A percentile compares a stretch with the other conserved stretches of the same genome.
Conservation (phyloP, 2,329 filamentous ascomycete species). For the Didymella exigua region DNA sequence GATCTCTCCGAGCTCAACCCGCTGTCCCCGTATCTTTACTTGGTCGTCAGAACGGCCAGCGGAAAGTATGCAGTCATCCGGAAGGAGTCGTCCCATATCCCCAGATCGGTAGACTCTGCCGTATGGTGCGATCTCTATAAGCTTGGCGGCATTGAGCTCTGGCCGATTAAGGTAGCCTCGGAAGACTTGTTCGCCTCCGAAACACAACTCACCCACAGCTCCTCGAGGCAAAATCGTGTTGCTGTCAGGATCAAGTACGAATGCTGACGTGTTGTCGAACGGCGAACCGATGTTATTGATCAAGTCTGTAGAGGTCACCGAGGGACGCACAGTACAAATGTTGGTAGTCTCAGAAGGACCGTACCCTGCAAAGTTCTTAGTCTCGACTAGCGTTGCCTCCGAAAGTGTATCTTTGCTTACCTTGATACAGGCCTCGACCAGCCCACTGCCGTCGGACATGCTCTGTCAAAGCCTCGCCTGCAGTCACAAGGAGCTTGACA, state of each 20-base stretch:
- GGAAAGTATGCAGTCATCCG: constrained; percentile 76
- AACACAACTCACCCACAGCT: constrained; percentile 81
- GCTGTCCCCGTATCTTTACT: constrained; percentile 79
- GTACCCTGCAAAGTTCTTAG: constrained; percentile 58
- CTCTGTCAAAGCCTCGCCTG: constrained; percentile 78
- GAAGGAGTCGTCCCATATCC: constrained; percentile 78
- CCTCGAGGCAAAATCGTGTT: constrained; percentile 65
- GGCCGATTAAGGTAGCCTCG: constrained; percentile 73
- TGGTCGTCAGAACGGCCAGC: constrained; percentile 77
- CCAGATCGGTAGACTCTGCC: constrained; percentile 82
- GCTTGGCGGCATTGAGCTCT: constrained; percentile 67
- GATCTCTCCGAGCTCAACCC: constrained; percentile 80
- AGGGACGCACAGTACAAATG: constrained; percentile 75
- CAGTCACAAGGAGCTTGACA: constrained; percentile 78
- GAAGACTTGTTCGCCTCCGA: constrained; percentile 81
- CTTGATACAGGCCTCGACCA: constrained; percentile 71
- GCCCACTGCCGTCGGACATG: constrained; percentile 74
- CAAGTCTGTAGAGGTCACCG: constrained; percentile 62
- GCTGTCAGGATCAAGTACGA: constrained; percentile 60
- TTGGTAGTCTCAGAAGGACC: constrained; percentile 88
- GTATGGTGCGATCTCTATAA: constrained; percentile 69
- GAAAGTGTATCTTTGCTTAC: constrained; percentile 33
- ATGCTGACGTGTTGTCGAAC: constrained; percentile 76
- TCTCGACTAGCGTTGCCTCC: background rate
- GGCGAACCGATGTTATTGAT: constrained; percentile 78